These are phyloP conservation scores for Annulohypoxylon maeteangense DNA, from an alignment of 495 filamentous ascomycete genomes.

Conservation along the genomic window DNA sequence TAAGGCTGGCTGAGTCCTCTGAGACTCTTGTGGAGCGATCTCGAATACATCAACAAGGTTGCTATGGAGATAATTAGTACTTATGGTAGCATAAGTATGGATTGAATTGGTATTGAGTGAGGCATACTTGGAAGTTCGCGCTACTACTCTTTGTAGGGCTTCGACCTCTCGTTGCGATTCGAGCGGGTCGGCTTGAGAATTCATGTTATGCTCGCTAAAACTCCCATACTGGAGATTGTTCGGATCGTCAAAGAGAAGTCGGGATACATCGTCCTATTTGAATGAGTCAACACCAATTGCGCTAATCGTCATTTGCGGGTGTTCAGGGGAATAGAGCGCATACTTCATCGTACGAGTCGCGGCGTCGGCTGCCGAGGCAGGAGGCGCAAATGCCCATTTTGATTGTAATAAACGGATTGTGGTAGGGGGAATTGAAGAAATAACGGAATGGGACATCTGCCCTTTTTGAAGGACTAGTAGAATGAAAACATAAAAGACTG, in stretches of 20 bases:
- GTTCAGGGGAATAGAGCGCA: slow-evolving; percentile 2
- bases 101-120: background rate
- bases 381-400: slow-evolving; percentile 61
- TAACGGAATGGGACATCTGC: slow-evolving; percentile 39
- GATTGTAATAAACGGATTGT: slow-evolving; percentile 13
- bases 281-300: slow-evolving; percentile 2
- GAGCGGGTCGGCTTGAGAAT: slow-evolving; percentile 63
- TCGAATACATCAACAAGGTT: slow-evolving; percentile 70
- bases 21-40: slow-evolving; percentile 60
- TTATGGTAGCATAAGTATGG: background rate
- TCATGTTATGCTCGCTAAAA: slow-evolving; percentile 62
- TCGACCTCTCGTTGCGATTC: slow-evolving; percentile 68
- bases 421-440: slow-evolving; percentile 20
- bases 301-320: background rate
- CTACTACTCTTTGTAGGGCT: slow-evolving; percentile 65
- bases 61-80: slow-evolving; percentile 52
- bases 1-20: slow-evolving; percentile 45
- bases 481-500: slow-evolving; percentile 49
- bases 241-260: slow-evolving; percentile 65
- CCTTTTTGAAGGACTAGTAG: slow-evolving; percentile 29
- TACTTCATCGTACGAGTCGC: slow-evolving; percentile 58
- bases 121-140: slow-evolving; percentile 65
- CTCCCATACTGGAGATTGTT: slow-evolving; percentile 64
- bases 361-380: slow-evolving; percentile 55
- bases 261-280: slow-evolving; percentile 61